Conservation (phyloP, 2,329 filamentous ascomycete genomes). For the Fusarium sp. region DNA sequence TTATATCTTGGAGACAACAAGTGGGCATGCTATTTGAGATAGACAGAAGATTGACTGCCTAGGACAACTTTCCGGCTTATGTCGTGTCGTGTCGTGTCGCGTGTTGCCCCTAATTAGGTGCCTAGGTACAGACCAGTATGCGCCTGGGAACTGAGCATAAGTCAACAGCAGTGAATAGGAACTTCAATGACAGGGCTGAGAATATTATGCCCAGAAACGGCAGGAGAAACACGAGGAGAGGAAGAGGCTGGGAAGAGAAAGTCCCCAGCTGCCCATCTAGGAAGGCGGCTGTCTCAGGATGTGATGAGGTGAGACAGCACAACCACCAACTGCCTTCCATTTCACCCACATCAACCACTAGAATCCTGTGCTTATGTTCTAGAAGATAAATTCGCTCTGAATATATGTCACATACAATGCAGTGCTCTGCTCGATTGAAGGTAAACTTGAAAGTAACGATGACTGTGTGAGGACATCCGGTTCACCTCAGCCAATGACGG, state of each 20-base stretch:
- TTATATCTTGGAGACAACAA: not conserved
- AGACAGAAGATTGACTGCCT: not conserved
- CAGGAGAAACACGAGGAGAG: not conserved
- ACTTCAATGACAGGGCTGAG: not conserved
- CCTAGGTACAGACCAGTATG: not conserved
- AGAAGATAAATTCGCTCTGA: not conserved
- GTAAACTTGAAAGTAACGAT: not conserved
- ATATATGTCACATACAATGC: no score
- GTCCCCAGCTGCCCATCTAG: not conserved
- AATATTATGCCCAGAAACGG: not conserved
- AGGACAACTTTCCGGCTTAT: not conserved
- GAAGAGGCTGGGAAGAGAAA: not conserved
- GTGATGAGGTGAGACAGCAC: not conserved
- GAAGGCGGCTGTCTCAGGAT: not conserved
- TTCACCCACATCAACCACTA: not conserved
- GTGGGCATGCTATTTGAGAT: not conserved
- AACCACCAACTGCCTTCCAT: not conserved
- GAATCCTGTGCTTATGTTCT: not conserved
- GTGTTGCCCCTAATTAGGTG: not conserved
- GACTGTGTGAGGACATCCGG: not conserved
- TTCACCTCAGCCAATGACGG: not conserved
- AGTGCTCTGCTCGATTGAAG: not conserved
- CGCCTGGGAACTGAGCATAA: not conserved
- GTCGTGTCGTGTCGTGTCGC: not conserved
- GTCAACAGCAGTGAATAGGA: not conserved